Evolutionary conservation across 495 filamentous ascomycete genomes (phyloP).

Genomic region (Glutinoglossum americanum): DNA sequence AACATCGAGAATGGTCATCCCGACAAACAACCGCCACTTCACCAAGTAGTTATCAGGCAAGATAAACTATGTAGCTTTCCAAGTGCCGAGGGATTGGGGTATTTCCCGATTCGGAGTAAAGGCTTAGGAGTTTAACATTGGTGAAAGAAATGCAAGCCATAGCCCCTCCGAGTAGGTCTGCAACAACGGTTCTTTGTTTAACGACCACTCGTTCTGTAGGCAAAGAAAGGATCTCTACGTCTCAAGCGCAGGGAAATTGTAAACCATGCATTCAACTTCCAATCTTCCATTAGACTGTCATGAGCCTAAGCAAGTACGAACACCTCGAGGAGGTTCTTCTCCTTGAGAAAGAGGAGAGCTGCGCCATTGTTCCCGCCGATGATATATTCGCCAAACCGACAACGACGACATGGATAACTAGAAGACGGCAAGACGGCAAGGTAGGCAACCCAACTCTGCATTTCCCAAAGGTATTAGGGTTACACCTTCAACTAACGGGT

Average conservation of each 20-base stretch:
- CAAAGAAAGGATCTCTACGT: not conserved
- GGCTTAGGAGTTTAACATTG: too few relatives aligned
- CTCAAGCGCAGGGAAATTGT: not conserved
- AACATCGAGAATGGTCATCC: too few relatives aligned
- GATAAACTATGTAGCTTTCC: too few relatives aligned
- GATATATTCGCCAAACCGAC: too few relatives aligned
- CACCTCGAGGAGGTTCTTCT: not conserved
- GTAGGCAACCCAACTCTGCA: not conserved
- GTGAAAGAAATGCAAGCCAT: too few relatives aligned
- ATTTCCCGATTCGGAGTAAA: too few relatives aligned
- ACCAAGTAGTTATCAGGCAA: too few relatives aligned
- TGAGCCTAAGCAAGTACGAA: constrained; percentile 3
- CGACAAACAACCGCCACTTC: too few relatives aligned
- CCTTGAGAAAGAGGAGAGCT: too few relatives aligned
- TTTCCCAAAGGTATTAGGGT: not conserved
- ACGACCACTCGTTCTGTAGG: not conserved
- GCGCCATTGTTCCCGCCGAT: too few relatives aligned
- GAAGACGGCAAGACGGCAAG: not conserved
- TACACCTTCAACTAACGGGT: too few relatives aligned
- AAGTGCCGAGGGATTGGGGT: too few relatives aligned
- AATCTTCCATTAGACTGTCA: not conserved
- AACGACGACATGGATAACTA: not conserved
- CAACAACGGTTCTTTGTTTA: not conserved
- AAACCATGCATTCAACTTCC: not conserved
- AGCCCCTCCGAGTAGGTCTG: not conserved